These are phyloP conservation scores for Penstemon eatonii DNA, from an alignment of 257 asterid genomes.

Conservation along the genomic window DNA sequence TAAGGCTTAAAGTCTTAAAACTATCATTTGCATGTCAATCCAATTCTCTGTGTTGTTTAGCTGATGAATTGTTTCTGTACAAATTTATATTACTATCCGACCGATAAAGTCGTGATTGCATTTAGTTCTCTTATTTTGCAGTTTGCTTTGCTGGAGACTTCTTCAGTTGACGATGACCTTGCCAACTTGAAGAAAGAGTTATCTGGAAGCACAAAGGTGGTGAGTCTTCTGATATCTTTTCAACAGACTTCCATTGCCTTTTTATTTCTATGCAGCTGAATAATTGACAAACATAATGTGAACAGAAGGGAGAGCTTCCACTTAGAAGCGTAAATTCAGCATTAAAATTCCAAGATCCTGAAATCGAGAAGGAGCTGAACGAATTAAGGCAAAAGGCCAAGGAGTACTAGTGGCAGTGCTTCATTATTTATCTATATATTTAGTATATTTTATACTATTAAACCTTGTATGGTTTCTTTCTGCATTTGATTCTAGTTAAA, in stretches of 20 bases:
- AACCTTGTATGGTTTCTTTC: background rate
- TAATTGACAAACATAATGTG: conserved; percentile 2
- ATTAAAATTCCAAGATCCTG: conserved; percentile 75
- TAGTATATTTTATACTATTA: background rate
- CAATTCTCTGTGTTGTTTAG: too few relatives aligned
- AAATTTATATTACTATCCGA: too few relatives aligned
- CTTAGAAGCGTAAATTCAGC: conserved; percentile 44
- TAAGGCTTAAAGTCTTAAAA: too few relatives aligned
- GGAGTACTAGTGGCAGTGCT: conserved; percentile 45
- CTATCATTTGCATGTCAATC: too few relatives aligned
- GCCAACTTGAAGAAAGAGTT: conserved; percentile 72
- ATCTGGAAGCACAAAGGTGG: conserved; percentile 71
- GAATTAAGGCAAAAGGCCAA: conserved; percentile 77
- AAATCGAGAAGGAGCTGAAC: conserved; percentile 85
- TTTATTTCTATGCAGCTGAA: background rate
- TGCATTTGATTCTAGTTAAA: conserved; percentile 12
- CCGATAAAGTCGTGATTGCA: too few relatives aligned
- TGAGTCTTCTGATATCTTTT: conserved; percentile 5
- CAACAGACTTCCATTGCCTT: too few relatives aligned
- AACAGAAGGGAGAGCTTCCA: conserved; percentile 96
- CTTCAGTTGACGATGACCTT: conserved; percentile 95
- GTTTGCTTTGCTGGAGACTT: conserved; percentile 87
- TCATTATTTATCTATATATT: background rate
- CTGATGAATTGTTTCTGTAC: too few relatives aligned
- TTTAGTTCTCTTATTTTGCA: conserved; percentile 26